Conservation (phyloP, 2,329 filamentous ascomycete genomes). For the Cladosporium sp. region DNA sequence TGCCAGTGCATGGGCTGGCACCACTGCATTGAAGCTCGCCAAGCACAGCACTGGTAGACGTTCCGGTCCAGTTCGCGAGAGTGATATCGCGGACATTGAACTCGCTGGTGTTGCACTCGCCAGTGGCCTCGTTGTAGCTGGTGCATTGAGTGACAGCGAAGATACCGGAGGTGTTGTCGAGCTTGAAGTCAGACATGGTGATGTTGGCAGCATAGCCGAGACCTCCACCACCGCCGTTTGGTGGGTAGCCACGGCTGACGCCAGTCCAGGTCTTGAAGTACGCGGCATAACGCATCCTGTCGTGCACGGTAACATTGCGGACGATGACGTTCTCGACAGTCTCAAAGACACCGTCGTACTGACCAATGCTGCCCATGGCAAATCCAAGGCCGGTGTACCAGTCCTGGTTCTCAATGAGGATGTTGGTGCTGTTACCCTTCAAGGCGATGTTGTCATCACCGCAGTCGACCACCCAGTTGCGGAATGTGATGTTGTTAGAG, state of each 20-base stretch:
- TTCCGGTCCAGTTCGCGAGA: conserved; percentile 31
- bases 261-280: conserved; percentile 57
- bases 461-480: conserved; percentile 48
- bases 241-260: conserved; percentile 43
- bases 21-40: conserved; percentile 28
- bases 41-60: conserved; percentile 18
- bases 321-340: conserved; percentile 48
- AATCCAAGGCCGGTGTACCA: conserved; percentile 51
- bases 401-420: conserved; percentile 46
- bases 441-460: conserved; percentile 53
- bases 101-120: conserved; percentile 27
- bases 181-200: conserved; percentile 31
- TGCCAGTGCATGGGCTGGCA: conserved; percentile 23
- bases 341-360: conserved; percentile 49
- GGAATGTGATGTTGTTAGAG: conserved; percentile 50
- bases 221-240: conserved; percentile 57
- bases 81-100: conserved; percentile 38
- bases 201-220: conserved; percentile 42
- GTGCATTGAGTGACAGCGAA: conserved; percentile 30
- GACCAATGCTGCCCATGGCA: conserved; percentile 56
- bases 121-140: conserved; percentile 20
- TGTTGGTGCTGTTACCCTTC: conserved; percentile 56
- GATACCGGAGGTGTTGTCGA: conserved; percentile 19
- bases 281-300: conserved; percentile 12
- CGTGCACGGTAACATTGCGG: conserved; percentile 37